A percentile compares a stretch with the other conserved stretches of the same genome.
phyloP scores from a whole-genome alignment of 148 eudicot species.

The Amaranthus hypochondriacus region DNA sequence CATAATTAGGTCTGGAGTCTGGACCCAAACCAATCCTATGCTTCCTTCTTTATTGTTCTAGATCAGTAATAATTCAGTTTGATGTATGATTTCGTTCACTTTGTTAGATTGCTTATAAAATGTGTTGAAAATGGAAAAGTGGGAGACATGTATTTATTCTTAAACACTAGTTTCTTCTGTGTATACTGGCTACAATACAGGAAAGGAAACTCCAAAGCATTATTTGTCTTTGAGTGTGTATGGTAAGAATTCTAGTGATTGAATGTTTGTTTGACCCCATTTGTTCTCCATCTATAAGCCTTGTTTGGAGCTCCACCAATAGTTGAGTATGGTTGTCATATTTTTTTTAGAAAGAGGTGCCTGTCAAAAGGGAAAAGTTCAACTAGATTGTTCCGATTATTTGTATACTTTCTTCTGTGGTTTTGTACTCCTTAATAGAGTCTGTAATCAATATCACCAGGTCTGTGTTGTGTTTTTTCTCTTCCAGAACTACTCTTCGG shows the following conservation, averaged over 20 bases:
- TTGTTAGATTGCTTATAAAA: not conserved
- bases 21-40: not conserved
- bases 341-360: no score
- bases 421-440: not conserved
- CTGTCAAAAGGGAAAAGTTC: not conserved
- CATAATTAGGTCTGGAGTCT: not conserved
- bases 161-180: not conserved
- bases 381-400: not conserved
- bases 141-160: not conserved
- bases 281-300: no score
- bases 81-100: not conserved
- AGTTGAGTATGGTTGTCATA: no score
- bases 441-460: not conserved
- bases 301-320: no score
- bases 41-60: not conserved
- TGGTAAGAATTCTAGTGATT: not conserved
- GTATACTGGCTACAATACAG: not conserved
- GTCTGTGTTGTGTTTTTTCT: not conserved
- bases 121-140: not conserved
- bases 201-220: not conserved
- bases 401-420: not conserved
- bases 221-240: not conserved
- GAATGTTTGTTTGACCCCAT: no score
- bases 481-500: slow-evolving; percentile 62
- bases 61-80: not conserved